phyloP scores from a whole-genome alignment of 208 protist species.

The Trypanosoma mega region DNA sequence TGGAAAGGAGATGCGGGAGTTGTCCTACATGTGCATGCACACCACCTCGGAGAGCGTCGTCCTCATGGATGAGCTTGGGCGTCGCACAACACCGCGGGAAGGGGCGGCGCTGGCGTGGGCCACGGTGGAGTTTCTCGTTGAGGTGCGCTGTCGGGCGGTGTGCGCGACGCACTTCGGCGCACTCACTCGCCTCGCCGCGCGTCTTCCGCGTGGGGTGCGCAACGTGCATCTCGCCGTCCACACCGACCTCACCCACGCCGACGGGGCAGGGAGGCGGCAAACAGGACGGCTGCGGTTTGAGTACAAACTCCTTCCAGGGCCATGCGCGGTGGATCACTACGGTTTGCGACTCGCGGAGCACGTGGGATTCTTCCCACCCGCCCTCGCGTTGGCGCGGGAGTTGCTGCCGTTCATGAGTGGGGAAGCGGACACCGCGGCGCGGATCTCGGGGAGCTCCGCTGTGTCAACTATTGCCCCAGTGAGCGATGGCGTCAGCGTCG shows the following conservation, averaged over 20 bases:
- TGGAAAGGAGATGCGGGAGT: slow-evolving; percentile 62
- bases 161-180: slow-evolving; percentile 46
- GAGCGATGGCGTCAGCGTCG: background rate
- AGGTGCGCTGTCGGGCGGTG: slow-evolving; percentile 20
- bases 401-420: slow-evolving; percentile 22
- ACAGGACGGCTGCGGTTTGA: slow-evolving; percentile 23
- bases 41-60: slow-evolving; percentile 93
- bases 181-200: slow-evolving; percentile 26
- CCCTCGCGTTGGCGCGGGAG: slow-evolving; percentile 34
- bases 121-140: slow-evolving; percentile 72
- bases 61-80: slow-evolving; percentile 97
- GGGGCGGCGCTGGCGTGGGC: slow-evolving; percentile 95
- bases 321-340: slow-evolving; percentile 54
- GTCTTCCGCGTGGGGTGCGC: slow-evolving; percentile 20
- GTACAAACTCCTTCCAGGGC: slow-evolving; percentile 45
- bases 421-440: background rate
- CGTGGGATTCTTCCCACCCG: slow-evolving; percentile 47
- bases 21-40: slow-evolving; percentile 71
- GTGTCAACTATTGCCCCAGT: slow-evolving; percentile 11
- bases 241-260: background rate
- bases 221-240: slow-evolving; percentile 55
- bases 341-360: slow-evolving; percentile 52
- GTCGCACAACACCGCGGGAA: slow-evolving; percentile 94
- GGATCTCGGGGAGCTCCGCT: slow-evolving; percentile 4
- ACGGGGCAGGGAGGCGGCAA: background rate